These are phyloP conservation scores for Perilla frutescens DNA, from an alignment of 257 asterid genomes.

Conservation along the genomic window DNA sequence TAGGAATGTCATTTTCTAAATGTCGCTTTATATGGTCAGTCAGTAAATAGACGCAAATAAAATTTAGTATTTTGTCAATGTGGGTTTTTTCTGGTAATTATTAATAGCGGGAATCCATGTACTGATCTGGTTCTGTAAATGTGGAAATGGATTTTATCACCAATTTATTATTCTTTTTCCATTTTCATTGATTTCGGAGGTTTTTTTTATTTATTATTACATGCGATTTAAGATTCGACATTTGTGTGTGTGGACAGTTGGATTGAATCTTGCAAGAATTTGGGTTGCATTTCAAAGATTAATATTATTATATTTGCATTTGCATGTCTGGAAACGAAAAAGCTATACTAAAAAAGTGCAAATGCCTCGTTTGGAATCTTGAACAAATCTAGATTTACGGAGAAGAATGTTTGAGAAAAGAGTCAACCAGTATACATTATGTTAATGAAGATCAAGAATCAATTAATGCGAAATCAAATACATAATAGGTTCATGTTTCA, in stretches of 20 bases:
- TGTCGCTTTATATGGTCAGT: slow-evolving; percentile 4
- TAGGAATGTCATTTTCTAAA: slow-evolving; percentile 19
- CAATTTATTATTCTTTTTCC: not conserved
- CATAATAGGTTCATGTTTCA: no score
- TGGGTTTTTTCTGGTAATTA: slow-evolving; percentile 8
- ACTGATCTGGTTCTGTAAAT: slow-evolving; percentile 2
- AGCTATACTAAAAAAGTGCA: no score
- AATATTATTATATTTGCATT: slow-evolving; percentile 25
- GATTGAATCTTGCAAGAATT: not conserved
- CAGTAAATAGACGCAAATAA: slow-evolving; percentile 6
- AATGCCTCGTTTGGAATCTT: slow-evolving; percentile 4
- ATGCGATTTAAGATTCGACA: not conserved
- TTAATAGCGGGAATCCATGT: not conserved
- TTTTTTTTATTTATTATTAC: not conserved
- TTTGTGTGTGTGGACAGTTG: not conserved
- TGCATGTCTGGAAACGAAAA: not conserved
- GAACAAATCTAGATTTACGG: not conserved
- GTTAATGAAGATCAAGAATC: no score
- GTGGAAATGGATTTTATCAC: not conserved
- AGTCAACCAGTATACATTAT: no score
- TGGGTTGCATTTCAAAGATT: slow-evolving; percentile 19
- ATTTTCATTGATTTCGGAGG: not conserved
- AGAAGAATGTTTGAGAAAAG: no score
- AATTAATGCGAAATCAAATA: no score
- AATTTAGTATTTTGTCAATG: not conserved